Evolutionary conservation across 345 rosid genomes (phyloP).

Genomic region (Melastoma malabathricum): DNA sequence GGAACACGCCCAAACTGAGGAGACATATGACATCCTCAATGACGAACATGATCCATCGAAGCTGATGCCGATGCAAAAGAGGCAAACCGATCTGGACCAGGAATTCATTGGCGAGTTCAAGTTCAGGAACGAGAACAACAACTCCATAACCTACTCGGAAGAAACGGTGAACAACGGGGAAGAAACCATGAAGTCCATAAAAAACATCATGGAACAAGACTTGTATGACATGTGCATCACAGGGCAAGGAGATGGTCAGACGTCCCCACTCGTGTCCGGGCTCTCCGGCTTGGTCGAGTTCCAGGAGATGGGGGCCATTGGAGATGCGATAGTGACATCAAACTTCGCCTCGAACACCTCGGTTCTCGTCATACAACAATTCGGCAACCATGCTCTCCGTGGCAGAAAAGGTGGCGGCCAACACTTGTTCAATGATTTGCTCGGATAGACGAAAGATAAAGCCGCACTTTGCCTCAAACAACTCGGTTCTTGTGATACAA

Average conservation of each 20-base stretch:
- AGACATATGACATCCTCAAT: neutral
- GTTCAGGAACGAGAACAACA: conserved; percentile 4
- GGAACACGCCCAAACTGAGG: neutral
- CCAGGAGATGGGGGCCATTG: conserved; percentile 47
- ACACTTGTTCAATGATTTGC: neutral
- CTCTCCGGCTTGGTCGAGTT: conserved; percentile 31
- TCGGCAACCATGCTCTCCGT: neutral
- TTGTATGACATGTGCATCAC: conserved; percentile 19
- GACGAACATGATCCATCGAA: neutral
- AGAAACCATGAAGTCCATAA: conserved; percentile 10
- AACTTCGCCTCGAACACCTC: conserved; percentile 35
- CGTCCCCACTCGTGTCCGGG: conserved; percentile 22
- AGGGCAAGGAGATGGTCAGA: conserved; percentile 19
- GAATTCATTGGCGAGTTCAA: conserved; percentile 20
- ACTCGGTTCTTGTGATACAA: conserved; percentile 56
- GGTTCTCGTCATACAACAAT: conserved; percentile 50
- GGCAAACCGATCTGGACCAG: conserved; percentile 13
- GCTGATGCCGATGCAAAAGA: neutral
- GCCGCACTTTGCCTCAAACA: conserved; percentile 26
- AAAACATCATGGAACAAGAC: conserved; percentile 10
- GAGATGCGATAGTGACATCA: conserved; percentile 32
- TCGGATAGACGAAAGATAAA: too few species aligned
- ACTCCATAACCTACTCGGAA: conserved; percentile 13
- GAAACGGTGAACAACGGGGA: conserved; percentile 16
- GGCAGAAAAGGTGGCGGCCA: neutral